Evolutionary conservation across 139 green algal genomes (phyloP).

Genomic region (Picochlorum costavermella): DNA sequence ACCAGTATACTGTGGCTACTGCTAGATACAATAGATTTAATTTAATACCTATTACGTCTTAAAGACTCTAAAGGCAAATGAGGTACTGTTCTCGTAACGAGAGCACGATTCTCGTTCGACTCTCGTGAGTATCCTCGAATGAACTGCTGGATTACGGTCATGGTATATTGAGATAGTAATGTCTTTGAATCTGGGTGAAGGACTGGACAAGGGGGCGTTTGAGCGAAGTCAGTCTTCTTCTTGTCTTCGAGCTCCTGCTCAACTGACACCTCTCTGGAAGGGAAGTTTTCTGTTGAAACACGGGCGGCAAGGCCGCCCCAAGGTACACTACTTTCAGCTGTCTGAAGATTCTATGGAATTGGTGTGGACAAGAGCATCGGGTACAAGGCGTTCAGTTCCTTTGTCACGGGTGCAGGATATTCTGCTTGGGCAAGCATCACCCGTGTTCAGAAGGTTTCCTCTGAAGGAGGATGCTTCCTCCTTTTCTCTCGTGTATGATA

Average conservation of each 20-base stretch:
- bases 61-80: no score
- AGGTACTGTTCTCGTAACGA: no score
- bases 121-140: no score
- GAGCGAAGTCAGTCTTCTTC: not conserved
- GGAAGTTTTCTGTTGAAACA: conserved; percentile 69
- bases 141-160: no score
- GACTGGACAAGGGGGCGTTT: not conserved
- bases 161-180: no score
- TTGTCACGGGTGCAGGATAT: conserved; percentile 30
- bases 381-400: conserved; percentile 18
- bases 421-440: conserved; percentile 47
- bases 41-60: no score
- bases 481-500: conserved; percentile 68
- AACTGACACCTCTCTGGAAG: conserved; percentile 51
- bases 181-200: not conserved
- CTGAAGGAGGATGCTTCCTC: conserved; percentile 36
- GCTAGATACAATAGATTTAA: no score
- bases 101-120: no score
- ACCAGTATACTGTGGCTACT: no score
- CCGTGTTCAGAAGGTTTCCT: conserved; percentile 50
- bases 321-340: conserved; percentile 67
- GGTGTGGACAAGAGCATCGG: conserved; percentile 41
- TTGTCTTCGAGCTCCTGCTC: conserved; percentile 23
- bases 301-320: conserved; percentile 64
- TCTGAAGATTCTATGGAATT: conserved; percentile 49